Base-by-base conservation (phyloP, 495 filamentous ascomycete species). In the Parathielavia appendiculata region DNA sequence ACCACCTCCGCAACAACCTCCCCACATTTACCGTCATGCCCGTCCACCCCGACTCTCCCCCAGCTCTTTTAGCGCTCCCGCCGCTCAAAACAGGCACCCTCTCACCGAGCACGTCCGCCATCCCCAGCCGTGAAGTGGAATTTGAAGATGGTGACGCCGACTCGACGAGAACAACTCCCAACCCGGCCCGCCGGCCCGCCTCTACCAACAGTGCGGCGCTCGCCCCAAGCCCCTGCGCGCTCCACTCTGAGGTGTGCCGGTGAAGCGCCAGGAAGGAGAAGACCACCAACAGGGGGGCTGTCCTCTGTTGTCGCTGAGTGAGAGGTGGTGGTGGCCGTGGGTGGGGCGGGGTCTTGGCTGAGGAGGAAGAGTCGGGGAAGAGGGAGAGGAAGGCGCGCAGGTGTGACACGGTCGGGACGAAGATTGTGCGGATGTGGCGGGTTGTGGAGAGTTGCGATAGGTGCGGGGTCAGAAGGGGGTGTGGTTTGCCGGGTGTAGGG, bases 151-250 rank as follows among this genome's bases (percentile, higher is more conserved):
- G n/a, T n/a, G n/a, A 5, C 19, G 17, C 12, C 39, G n/a, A 14
- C 58, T 79, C 76, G 10, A 73, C 61, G 30, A 75, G 44, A 12
- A 71, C 59, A 3, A 70, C 66, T 39, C 58, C 58, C 58, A 76
- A 71, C 19, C 65, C 65, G 16, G 60, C 50, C n/a, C 77, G 68
- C 30, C 61, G 59, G 1, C 86, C 84, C 9, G 83, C 76, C 63
- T 95, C 91, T 30, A 92, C 82, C 8, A 86, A 72, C 22, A 71
- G 69, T 12, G 91, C 81, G 16, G 88, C 74, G 6, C 85, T 89
- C 64, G 84, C 82, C 50, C 82, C 82, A 6, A 96, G 69, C 0
- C 90, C 91, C 68, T 95, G 91, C 0, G 86, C 90, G 44, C 88
- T 91, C 78, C 87, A 92, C 64, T 93, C 89, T 55, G 82, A 81